Evolutionary conservation across 1,139 yeast genomes (phyloP).

Genomic region (Geotrichum klebahnii): DNA sequence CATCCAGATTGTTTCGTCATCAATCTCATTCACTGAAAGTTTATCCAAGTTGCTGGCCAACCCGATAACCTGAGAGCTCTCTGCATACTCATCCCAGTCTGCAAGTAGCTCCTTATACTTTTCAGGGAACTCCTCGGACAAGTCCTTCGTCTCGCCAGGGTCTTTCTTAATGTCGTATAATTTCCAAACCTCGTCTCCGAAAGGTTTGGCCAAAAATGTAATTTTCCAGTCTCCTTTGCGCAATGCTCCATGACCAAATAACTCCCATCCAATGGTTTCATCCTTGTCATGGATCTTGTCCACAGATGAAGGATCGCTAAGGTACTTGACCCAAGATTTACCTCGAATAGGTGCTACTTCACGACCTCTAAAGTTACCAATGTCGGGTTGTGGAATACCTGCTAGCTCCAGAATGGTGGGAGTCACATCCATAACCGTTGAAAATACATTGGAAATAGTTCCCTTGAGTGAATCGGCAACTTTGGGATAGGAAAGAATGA

Average conservation of each 20-base stretch:
- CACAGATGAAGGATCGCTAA: slow-evolving; percentile 14
- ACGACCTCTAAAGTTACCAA: slow-evolving; percentile 40
- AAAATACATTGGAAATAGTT: slow-evolving; percentile 41
- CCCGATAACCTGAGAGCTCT: slow-evolving; percentile 53
- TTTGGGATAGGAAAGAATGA: slow-evolving; percentile 35
- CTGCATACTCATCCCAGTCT: slow-evolving; percentile 53
- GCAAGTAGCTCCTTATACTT: slow-evolving; percentile 43
- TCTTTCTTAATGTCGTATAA: slow-evolving; percentile 45
- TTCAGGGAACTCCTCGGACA: slow-evolving; percentile 39
- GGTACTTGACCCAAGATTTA: slow-evolving; percentile 40
- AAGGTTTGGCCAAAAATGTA: slow-evolving; percentile 48
- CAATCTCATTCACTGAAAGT: slow-evolving; percentile 25
- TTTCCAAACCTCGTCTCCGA: slow-evolving; percentile 51
- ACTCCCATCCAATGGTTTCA: slow-evolving; percentile 55
- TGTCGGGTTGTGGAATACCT: slow-evolving; percentile 35
- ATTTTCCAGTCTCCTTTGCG: slow-evolving; percentile 52
- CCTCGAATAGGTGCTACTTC: slow-evolving; percentile 45
- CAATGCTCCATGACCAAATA: slow-evolving; percentile 54
- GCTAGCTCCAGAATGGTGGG: slow-evolving; percentile 54
- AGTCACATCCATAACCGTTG: slow-evolving; percentile 55
- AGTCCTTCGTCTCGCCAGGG: slow-evolving; percentile 49
- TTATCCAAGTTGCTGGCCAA: slow-evolving; percentile 26
- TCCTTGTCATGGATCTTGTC: slow-evolving; percentile 30
- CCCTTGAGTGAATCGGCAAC: slow-evolving; percentile 24
- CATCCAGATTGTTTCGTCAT: slow-evolving; percentile 29